Conservation (phyloP, 2,329 filamentous ascomycete genomes). For the Madurella mycetomatis region DNA sequence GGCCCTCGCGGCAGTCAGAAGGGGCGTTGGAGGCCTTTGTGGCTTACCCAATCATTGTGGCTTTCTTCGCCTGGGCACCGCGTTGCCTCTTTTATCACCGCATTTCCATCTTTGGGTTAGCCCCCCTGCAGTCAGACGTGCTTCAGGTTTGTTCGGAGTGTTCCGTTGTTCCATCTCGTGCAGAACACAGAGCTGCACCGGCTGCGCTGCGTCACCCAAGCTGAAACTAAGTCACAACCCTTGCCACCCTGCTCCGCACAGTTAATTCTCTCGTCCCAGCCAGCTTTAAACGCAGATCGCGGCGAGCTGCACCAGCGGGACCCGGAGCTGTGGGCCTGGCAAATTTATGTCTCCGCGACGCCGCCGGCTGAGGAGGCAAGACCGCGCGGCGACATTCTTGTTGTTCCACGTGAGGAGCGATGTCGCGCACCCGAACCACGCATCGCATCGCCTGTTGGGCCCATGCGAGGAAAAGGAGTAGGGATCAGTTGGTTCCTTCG, state of each 20-base stretch:
- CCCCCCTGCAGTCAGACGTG: neutral
- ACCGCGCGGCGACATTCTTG: neutral
- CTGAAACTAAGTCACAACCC: too few species aligned
- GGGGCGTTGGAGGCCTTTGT: slow-evolving; percentile 4
- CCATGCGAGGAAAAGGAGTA: neutral
- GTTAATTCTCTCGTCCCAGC: too few species aligned
- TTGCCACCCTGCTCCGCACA: too few species aligned
- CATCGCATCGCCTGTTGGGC: neutral
- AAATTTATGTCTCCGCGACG: neutral
- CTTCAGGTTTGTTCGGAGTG: neutral
- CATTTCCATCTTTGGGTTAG: slow-evolving; percentile 19
- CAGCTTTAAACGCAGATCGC: neutral
- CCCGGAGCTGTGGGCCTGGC: neutral
- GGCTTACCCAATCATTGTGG: slow-evolving; percentile 11
- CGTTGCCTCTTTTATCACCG: slow-evolving; percentile 18
- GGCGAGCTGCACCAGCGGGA: neutral
- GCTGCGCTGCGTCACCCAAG: too few species aligned
- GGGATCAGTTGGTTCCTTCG: neutral
- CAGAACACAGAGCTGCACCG: neutral
- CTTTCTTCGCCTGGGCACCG: neutral
- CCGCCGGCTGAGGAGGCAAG: neutral
- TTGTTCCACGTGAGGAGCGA: neutral
- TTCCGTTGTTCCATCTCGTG: neutral
- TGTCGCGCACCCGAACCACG: neutral
- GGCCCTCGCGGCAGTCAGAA: neutral